Percentiles rank a stretch among this genome's conserved stretches.
phyloP scores from a whole-genome alignment of 2,329 filamentous ascomycete genomes.

The Furcasterigmium furcatum region DNA sequence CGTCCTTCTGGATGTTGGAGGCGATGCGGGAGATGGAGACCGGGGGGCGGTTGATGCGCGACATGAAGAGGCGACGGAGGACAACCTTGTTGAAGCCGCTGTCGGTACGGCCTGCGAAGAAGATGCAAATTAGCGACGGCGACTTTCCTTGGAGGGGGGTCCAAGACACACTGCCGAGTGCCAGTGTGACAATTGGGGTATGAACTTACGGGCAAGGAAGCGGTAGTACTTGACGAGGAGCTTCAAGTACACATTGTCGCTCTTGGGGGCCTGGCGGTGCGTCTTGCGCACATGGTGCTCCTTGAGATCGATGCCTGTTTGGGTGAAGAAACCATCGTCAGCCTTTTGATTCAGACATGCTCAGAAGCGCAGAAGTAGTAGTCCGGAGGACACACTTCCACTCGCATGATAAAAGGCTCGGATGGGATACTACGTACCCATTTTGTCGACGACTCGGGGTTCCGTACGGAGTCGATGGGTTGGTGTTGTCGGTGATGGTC shows the following conservation, averaged over 20 bases:
- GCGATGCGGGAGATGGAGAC: conserved; percentile 91
- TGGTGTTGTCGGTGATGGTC: conserved; percentile 30
- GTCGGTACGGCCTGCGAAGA: conserved; percentile 78
- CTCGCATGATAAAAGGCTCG: conserved; percentile 33
- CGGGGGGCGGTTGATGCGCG: conserved; percentile 95
- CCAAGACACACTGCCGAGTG: too few species aligned
- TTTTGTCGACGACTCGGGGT: conserved; percentile 50
- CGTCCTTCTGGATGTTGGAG: conserved; percentile 62
- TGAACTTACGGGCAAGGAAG: conserved; percentile 84
- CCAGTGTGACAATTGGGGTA: not conserved
- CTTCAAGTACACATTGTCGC: conserved; percentile 96
- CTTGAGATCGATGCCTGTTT: conserved; percentile 69
- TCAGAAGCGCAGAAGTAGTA: conserved; percentile 26
- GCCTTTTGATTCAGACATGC: conserved; percentile 63
- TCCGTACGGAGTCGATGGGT: conserved; percentile 24
- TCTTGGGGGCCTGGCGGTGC: conserved; percentile 95
- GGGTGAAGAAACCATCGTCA: conserved; percentile 50
- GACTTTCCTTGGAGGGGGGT: not conserved
- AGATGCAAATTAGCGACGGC: not conserved
- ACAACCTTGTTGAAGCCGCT: conserved; percentile 98
- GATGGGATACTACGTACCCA: conserved; percentile 54
- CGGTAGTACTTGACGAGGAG: conserved; percentile 97
- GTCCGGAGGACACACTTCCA: conserved; percentile 15
- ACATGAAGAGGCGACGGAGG: conserved; percentile 96
- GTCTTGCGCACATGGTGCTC: conserved; percentile 66